phyloP scores from a whole-genome alignment of 2,329 filamentous ascomycete genomes.

The Falciphora oryzae region DNA sequence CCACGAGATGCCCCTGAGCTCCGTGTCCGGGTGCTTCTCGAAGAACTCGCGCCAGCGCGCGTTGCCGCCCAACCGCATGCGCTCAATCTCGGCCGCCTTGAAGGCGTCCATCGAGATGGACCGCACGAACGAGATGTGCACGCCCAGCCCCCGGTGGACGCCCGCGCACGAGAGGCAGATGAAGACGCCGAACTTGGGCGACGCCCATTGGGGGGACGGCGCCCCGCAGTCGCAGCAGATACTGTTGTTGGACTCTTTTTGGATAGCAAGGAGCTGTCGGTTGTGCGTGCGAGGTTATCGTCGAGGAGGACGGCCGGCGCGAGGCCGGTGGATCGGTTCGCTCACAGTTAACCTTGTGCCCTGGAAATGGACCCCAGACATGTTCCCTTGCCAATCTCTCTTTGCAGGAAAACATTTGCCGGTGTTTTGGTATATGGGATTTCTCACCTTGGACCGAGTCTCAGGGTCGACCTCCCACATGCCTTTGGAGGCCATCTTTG shows the following conservation, averaged over 20 bases:
- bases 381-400: neutral
- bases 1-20: slow-evolving; percentile 65
- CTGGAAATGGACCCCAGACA: no score
- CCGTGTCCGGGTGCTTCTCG: slow-evolving; percentile 61
- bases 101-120: slow-evolving; percentile 99
- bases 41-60: slow-evolving; percentile 84
- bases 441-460: slow-evolving; percentile 80
- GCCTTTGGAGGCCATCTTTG: slow-evolving; percentile 59
- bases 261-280: slow-evolving; percentile 77
- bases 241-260: slow-evolving; percentile 85
- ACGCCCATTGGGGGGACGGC: slow-evolving; percentile 95
- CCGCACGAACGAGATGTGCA: slow-evolving; percentile 97
- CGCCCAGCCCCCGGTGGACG: slow-evolving; percentile 87
- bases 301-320: neutral
- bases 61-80: slow-evolving; percentile 92
- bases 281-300: neutral
- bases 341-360: neutral
- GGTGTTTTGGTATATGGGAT: neutral
- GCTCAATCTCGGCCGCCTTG: slow-evolving; percentile 84
- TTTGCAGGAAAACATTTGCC: no score
- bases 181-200: slow-evolving; percentile 97
- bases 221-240: slow-evolving; percentile 92
- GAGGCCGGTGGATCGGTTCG: neutral
- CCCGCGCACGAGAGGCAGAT: slow-evolving; percentile 96
- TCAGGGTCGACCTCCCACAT: slow-evolving; percentile 99